Percentiles rank a stretch among this genome's conserved stretches.
phyloP scores from a whole-genome alignment of 192 early-diverging fungal genomes.

The Podila clonocystis region DNA sequence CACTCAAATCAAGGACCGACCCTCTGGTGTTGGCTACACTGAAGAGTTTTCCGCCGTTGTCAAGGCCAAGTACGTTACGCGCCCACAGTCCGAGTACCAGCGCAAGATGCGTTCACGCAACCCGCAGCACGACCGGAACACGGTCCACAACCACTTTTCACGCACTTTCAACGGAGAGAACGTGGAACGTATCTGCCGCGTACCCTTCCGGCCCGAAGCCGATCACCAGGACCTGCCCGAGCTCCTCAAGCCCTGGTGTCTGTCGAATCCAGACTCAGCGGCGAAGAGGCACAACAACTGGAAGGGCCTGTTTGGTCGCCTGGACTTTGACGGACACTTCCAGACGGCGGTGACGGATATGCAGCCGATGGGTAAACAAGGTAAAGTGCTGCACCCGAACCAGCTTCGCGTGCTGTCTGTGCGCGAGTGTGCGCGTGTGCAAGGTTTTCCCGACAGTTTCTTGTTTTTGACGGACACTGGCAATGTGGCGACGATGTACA shows the following conservation, averaged over 20 bases:
- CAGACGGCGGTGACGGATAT: slow-evolving; percentile 68
- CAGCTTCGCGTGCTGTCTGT: slow-evolving; percentile 68
- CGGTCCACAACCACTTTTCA: too few relatives aligned
- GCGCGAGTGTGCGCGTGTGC: slow-evolving; percentile 73
- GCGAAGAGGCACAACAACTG: slow-evolving; percentile 66
- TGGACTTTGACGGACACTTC: slow-evolving; percentile 70
- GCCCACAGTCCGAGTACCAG: too few relatives aligned
- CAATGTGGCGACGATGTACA: slow-evolving; percentile 57
- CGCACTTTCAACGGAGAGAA: too few relatives aligned
- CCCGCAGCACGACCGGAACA: too few relatives aligned
- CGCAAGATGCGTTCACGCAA: too few relatives aligned
- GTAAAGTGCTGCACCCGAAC: slow-evolving; percentile 66
- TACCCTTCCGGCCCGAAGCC: background rate
- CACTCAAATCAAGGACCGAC: too few relatives aligned
- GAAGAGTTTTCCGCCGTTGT: too few relatives aligned
- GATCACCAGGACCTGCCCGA: slow-evolving; percentile 47
- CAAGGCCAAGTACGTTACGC: too few relatives aligned
- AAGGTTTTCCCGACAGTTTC: slow-evolving; percentile 77
- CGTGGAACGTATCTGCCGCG: too few relatives aligned
- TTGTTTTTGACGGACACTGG: slow-evolving; percentile 55
- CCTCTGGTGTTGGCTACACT: too few relatives aligned
- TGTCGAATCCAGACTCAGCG: slow-evolving; percentile 58
- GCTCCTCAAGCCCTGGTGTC: slow-evolving; percentile 66
- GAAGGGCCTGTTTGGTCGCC: slow-evolving; percentile 30
- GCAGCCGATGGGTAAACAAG: slow-evolving; percentile 70